A percentile compares a stretch with the other conserved stretches of the same genome.
phyloP scores from a whole-genome alignment of 1,284 basidiomycete genomes.

The Singerocomus rubriflavus region DNA sequence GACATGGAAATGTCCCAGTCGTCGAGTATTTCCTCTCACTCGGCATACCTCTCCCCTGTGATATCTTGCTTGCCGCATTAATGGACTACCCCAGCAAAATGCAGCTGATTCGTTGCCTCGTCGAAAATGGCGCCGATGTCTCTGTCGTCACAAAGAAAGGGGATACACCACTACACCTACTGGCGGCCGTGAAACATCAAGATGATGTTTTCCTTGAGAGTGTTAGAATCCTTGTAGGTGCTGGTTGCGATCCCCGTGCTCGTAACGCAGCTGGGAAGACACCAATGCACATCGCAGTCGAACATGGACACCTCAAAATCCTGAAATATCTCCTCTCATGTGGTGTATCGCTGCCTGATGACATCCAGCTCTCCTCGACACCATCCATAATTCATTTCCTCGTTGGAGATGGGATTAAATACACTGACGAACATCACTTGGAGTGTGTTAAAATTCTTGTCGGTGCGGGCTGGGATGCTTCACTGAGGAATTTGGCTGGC shows the following conservation, averaged over 20 bases:
- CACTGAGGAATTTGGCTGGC: not conserved
- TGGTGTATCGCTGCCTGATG: not conserved
- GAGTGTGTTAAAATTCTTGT: not conserved
- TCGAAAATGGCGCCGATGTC: not conserved
- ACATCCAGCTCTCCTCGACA: not conserved
- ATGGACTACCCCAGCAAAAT: not conserved
- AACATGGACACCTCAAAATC: not conserved
- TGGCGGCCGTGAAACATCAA: fast-evolving
- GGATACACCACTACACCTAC: not conserved
- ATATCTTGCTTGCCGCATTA: too few species aligned
- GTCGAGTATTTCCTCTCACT: too few species aligned
- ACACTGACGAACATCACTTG: not conserved
- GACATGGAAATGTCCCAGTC: too few species aligned
- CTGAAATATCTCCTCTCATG: not conserved
- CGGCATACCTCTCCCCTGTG: not conserved
- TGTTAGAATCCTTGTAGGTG: not conserved
- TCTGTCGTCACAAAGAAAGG: not conserved
- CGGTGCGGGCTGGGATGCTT: too few species aligned
- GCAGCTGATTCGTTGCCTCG: not conserved
- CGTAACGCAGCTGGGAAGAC: not conserved
- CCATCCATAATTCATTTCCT: not conserved
- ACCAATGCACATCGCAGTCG: not conserved
- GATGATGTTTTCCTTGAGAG: not conserved
- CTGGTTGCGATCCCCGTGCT: not conserved
- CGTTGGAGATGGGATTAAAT: not conserved